Percentiles rank a stretch among this genome's conserved stretches.
Conservation (phyloP, 108 stramenopile species). For the Pseudonitzschia multiseries region DNA sequence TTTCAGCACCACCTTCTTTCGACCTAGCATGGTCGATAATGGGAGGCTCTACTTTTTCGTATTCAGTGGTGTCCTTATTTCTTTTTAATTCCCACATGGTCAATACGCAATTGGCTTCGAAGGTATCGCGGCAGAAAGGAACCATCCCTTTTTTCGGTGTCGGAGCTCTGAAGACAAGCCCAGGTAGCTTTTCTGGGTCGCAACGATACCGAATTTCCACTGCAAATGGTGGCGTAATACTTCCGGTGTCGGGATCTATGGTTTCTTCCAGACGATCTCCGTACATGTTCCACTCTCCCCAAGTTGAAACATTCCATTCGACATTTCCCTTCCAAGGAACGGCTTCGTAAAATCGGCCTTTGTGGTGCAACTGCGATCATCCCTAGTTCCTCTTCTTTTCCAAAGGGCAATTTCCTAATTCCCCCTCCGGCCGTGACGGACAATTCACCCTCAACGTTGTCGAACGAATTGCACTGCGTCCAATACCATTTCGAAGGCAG, state of each 20-base stretch:
- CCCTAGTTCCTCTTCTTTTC: slow-evolving; percentile 65
- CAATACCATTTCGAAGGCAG: slow-evolving; percentile 89
- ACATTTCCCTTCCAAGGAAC: slow-evolving; percentile 86
- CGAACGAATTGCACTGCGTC: slow-evolving; percentile 87
- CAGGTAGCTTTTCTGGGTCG: slow-evolving; percentile 47
- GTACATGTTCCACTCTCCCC: slow-evolving; percentile 69
- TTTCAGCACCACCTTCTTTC: slow-evolving; percentile 68
- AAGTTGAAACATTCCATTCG: slow-evolving; percentile 78
- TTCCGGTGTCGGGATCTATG: not conserved
- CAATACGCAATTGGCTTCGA: slow-evolving; percentile 57
- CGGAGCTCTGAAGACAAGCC: slow-evolving; percentile 76
- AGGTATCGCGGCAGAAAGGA: slow-evolving; percentile 80
- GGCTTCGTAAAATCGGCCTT: slow-evolving; percentile 80
- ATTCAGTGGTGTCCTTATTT: slow-evolving; percentile 36
- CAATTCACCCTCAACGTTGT: slow-evolving; percentile 40
- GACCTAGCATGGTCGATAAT: slow-evolving; percentile 48
- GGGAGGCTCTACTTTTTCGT: slow-evolving; percentile 40
- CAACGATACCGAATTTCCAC: slow-evolving; percentile 60
- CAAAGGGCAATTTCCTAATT: slow-evolving; percentile 68
- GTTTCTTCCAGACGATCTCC: slow-evolving; percentile 46
- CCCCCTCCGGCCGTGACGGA: slow-evolving; percentile 84
- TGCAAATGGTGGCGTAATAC: slow-evolving; percentile 56
- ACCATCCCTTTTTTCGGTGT: slow-evolving; percentile 83
- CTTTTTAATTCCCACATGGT: slow-evolving; percentile 68
- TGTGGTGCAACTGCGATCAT: slow-evolving; percentile 70